Conservation (phyloP, 176 grass and related monocot genomes). For the Pontederia paniculata region DNA sequence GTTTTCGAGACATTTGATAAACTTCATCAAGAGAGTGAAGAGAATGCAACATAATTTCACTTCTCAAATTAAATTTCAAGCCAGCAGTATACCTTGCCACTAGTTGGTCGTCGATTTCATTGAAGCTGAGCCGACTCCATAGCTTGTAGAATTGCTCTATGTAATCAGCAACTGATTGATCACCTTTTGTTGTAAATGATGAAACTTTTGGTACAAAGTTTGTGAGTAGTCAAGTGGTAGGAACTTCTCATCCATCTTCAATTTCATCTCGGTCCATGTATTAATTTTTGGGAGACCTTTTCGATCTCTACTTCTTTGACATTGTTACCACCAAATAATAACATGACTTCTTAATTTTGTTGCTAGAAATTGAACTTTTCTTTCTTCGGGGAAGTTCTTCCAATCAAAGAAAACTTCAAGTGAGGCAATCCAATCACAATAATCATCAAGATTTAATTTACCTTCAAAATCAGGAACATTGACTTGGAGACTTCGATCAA, state of each 20-base stretch:
- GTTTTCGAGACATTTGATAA: not conserved
- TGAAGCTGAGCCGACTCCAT: not conserved
- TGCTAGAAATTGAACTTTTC: not conserved
- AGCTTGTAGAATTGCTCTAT: not conserved
- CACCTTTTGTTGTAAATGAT: not conserved
- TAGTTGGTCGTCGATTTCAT: not conserved
- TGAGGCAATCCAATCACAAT: not conserved
- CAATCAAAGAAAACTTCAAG: not conserved
- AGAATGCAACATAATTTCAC: not conserved
- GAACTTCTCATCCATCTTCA: not conserved
- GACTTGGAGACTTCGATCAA: not conserved
- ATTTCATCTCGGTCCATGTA: not conserved
- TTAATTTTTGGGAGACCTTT: not conserved
- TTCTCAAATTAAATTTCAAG: not conserved
- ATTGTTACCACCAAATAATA: not conserved
- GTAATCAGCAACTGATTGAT: not conserved
- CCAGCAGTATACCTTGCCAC: not conserved
- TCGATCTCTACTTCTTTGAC: not conserved
- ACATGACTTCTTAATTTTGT: not conserved
- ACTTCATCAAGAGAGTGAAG: not conserved
- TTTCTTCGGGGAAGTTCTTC: not conserved
- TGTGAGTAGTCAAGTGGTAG: not conserved
- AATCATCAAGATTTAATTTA: not conserved
- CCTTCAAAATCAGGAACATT: not conserved
- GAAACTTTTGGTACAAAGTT: not conserved